Conservation (phyloP, 2,329 filamentous ascomycete species). For the Colletotrichum tropicicola region DNA sequence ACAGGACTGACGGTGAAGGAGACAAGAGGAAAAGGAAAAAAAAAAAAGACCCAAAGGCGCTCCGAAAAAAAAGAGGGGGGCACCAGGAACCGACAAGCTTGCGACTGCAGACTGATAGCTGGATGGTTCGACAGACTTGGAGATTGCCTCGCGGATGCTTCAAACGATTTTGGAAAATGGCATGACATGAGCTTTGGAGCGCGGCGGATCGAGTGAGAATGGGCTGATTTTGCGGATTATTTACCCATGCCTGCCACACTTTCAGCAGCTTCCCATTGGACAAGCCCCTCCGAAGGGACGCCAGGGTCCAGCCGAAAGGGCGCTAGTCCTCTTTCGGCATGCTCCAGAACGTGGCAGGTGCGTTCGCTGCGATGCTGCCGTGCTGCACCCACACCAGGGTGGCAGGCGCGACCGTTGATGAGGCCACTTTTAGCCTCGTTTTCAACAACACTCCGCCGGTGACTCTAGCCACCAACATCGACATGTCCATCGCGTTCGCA, state of each 20-base stretch:
- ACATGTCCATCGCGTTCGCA: not conserved
- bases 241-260: conserved; percentile 22
- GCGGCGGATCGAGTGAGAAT: conserved; percentile 31
- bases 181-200: conserved; percentile 30
- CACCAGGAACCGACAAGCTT: conserved; percentile 23
- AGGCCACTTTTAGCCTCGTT: conserved; percentile 23
- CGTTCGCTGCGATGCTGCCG: conserved; percentile 14
- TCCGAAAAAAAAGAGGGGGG: not conserved
- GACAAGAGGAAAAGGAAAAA: conserved; percentile 12
- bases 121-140: conserved; percentile 28
- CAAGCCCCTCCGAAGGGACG: not conserved
- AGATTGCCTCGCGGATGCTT: conserved; percentile 28
- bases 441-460: not conserved
- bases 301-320: conserved; percentile 15
- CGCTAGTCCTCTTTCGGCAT: conserved; percentile 16
- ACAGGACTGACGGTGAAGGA: conserved; percentile 16
- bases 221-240: conserved; percentile 30
- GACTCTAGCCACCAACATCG: not conserved
- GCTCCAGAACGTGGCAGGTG: conserved; percentile 28
- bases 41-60: not conserved
- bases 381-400: conserved; percentile 10
- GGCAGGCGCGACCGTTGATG: conserved; percentile 9
- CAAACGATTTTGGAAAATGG: conserved; percentile 30
- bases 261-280: conserved; percentile 18
- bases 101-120: conserved; percentile 20